Evolutionary conservation across 805 yeast genomes (phyloP), one percentile per base, ranked within the genome.

Genomic region (Metschnikowia bowlesiae): DNA sequence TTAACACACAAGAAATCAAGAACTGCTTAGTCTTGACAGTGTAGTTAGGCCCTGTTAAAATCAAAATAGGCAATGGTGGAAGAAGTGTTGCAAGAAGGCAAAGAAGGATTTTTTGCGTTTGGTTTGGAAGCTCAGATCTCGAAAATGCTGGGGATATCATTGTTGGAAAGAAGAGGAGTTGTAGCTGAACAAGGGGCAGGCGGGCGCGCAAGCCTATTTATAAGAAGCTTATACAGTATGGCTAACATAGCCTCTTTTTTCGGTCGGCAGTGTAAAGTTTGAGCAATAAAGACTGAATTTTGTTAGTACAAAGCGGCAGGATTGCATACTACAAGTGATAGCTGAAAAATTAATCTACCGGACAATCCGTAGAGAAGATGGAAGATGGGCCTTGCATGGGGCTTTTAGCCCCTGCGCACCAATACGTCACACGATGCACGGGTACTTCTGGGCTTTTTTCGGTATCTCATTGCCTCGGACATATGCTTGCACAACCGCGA

Each of bases 11-110:
- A 6, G 65, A 47, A 22, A 71, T 58, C 33, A 65, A 61, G 43
- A 70, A 66, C 53, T 70, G 74, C 56, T 65, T 66, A 51, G 69
- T 69, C 46, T 58, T 61, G 37, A 69, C 52, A n/a, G 66, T 56
- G 49, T 64, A 62, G 46, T 62, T 61, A 11, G 64, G 64, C 3
- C 53, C 57, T 13, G 61, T 60, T 45, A 69, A 51, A 11, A 72
- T 54, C 44, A 65, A 66, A 29, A 73, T 58, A 1, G 76, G 74
- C 47, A 69, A 61, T 2, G 77, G 76, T 13, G 78, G 76, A 32
- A 72, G 48, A 8, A 71, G 53, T 18, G 70, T 42, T 22, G 67
- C 71, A 53, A 69, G 53, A 13, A 69, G 39, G n/a, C 61, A 64
- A 49, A 71, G 56, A 39, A 70, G 51, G 30, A 62, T 40, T 47